Base-by-base conservation (phyloP, 495 filamentous ascomycete genomes). In the Penicillium argentinense region DNA sequence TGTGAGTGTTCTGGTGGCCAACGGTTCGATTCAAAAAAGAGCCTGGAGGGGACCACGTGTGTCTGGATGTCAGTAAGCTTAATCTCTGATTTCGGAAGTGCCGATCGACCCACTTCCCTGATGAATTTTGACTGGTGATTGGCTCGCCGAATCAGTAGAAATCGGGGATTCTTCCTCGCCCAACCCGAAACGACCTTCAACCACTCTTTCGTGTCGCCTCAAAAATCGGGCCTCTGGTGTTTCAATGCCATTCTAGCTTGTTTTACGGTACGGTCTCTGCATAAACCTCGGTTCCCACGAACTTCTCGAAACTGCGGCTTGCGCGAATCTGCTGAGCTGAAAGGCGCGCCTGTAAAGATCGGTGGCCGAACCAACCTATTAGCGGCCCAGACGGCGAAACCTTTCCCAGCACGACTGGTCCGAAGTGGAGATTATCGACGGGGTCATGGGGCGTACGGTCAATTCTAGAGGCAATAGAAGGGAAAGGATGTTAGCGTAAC, bases 401-500 rank as follows among this genome's bases (percentile, higher is more conserved):
- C 21, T 9, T 12, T 2, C 14, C 9, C 17, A 6, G 17, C 18
- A 22, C n/a, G n/a, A 21, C 16, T 3, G 18, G 33, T 11, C 33
- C 5, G 11, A 19, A 36, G 33, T 36, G 33, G 33, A 36, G 33
- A 36, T 19, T 36, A 30, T 4, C 3, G 2, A 36, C 11, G 33
- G 33, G 33, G 16, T 12, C 16, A 13, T 43, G 18, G 11, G 16
- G 21, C 19, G n/a, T 7, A 11, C 40, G 14, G 21, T 21, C 27
- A 30, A 25, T 30, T 40, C 17, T 27, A 26, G 4, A 11, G 11
- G 24, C 14, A 24, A 27, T 14, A 26, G 21, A 40, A 40, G 22
- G 39, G 42, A 13, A 42, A 26, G 5, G 26, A 43, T 47, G 39
- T 42, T 39, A 30, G 44, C 26, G 50, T 47, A 53, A 53, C 50